These are phyloP conservation scores for Irpex rosettiformis DNA, from an alignment of 1,284 basidiomycete genomes.

Conservation along the genomic window DNA sequence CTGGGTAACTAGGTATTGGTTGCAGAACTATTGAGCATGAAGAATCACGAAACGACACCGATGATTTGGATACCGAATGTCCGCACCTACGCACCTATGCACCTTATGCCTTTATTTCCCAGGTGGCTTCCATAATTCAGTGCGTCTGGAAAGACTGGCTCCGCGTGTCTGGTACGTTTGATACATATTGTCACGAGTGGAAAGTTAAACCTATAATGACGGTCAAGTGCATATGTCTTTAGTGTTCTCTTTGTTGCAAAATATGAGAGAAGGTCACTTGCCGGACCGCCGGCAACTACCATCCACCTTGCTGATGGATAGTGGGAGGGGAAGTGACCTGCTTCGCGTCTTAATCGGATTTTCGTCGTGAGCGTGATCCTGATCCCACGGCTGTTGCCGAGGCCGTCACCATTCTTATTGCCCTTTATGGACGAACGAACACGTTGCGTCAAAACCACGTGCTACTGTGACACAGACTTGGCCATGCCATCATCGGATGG, in stretches of 20 bases:
- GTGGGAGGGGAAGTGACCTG: not conserved
- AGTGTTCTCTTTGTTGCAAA: not conserved
- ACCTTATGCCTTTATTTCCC: not conserved
- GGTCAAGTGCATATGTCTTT: not conserved
- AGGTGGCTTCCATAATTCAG: not conserved
- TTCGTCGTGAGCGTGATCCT: not conserved
- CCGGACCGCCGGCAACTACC: not conserved
- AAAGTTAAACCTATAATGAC: not conserved
- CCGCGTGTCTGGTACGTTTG: not conserved
- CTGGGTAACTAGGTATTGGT: not conserved
- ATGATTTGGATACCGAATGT: not conserved
- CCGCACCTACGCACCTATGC: not conserved
- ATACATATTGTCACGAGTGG: not conserved
- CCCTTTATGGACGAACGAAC: not conserved
- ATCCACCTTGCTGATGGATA: not conserved
- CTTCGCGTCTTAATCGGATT: not conserved
- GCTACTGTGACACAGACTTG: not conserved
- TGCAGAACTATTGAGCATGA: not conserved
- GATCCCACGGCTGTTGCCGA: not conserved
- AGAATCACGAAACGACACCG: not conserved
- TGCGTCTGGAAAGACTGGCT: not conserved
- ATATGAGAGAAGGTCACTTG: not conserved
- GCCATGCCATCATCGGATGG: too few relatives aligned
- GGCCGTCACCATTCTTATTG: not conserved
- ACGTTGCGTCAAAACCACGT: not conserved